A percentile compares a stretch with the other conserved stretches of the same genome.
These are phyloP conservation scores for Microdochium paspali DNA, from an alignment of 2,329 filamentous ascomycete genomes.

Conservation along the genomic window DNA sequence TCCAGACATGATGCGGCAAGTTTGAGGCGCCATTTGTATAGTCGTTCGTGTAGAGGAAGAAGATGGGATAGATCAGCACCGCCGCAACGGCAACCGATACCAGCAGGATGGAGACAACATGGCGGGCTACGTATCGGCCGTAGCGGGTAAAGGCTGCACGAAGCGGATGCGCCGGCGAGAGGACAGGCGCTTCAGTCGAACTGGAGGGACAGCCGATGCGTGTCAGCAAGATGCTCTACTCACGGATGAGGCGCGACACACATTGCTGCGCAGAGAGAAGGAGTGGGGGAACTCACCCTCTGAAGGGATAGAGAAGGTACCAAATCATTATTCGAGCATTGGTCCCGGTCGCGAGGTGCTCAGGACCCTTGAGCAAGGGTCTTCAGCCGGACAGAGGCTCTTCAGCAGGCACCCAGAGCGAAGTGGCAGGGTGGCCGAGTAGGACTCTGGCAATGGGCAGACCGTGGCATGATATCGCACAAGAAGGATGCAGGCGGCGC, in stretches of 20 bases:
- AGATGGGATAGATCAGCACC: conserved; percentile 62
- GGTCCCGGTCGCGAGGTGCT: neutral
- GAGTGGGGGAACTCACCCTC: conserved; percentile 47
- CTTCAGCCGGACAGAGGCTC: neutral
- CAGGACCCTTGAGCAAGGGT: conserved; percentile 2
- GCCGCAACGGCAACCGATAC: conserved; percentile 64
- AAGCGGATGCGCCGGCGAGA: conserved; percentile 55
- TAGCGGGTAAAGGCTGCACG: conserved; percentile 58
- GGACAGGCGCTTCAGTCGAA: conserved; percentile 63
- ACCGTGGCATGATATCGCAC: neutral
- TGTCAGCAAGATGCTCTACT: conserved; percentile 9
- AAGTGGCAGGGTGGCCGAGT: neutral
- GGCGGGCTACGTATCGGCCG: conserved; percentile 59
- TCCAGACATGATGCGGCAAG: conserved; percentile 74
- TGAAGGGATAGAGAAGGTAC: conserved; percentile 68
- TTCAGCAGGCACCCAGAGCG: neutral
- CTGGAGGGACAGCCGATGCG: conserved; percentile 26
- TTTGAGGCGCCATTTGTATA: conserved; percentile 63
- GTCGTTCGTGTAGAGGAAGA: conserved; percentile 65
- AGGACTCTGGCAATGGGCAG: neutral
- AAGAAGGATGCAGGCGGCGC: too few relatives aligned
- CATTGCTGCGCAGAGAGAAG: neutral
- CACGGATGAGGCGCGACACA: neutral
- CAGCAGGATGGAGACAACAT: conserved; percentile 66
- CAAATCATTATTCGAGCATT: conserved; percentile 50